Conservation (phyloP, 1,284 basidiomycete species). For the Cerrena zonata region DNA sequence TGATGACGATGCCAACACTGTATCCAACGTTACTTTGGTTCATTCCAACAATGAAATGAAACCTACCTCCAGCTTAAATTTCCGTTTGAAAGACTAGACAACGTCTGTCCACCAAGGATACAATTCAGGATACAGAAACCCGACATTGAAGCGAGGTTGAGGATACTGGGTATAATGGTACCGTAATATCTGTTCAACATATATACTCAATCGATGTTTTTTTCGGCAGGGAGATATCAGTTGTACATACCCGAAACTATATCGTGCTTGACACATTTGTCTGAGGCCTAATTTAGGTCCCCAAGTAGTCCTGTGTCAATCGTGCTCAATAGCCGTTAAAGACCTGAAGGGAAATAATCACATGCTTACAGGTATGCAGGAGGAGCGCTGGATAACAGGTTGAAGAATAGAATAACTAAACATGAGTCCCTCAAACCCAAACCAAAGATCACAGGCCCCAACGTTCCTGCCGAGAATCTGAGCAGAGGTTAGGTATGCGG, state of each 20-base stretch:
- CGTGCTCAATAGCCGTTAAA: background rate
- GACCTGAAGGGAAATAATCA: conserved; percentile 3
- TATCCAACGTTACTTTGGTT: too few species aligned
- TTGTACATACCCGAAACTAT: conserved; percentile 65
- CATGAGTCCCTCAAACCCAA: conserved; percentile 69
- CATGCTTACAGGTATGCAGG: conserved; percentile 56
- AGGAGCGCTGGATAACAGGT: conserved; percentile 47
- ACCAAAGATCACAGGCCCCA: conserved; percentile 64
- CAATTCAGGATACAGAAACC: conserved; percentile 71
- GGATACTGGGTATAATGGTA: conserved; percentile 51
- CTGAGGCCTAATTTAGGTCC: conserved; percentile 82
- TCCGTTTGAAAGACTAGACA: conserved; percentile 62
- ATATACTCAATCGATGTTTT: background rate
- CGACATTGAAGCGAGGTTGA: conserved; percentile 58
- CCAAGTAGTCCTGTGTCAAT: conserved; percentile 65
- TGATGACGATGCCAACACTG: conserved; percentile 86
- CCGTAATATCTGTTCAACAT: conserved; percentile 61
- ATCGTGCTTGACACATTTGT: conserved; percentile 81
- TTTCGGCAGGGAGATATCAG: background rate
- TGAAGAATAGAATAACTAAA: conserved; percentile 74
- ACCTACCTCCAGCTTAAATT: conserved; percentile 63
- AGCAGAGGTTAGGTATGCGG: background rate
- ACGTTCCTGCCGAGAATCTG: conserved; percentile 71
- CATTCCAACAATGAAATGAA: too few species aligned
- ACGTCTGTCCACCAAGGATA: conserved; percentile 72